A percentile compares a stretch with the other conserved stretches of the same genome.
Conservation (phyloP, 768 basidiomycete genomes). For the Tulasnella sp. region DNA sequence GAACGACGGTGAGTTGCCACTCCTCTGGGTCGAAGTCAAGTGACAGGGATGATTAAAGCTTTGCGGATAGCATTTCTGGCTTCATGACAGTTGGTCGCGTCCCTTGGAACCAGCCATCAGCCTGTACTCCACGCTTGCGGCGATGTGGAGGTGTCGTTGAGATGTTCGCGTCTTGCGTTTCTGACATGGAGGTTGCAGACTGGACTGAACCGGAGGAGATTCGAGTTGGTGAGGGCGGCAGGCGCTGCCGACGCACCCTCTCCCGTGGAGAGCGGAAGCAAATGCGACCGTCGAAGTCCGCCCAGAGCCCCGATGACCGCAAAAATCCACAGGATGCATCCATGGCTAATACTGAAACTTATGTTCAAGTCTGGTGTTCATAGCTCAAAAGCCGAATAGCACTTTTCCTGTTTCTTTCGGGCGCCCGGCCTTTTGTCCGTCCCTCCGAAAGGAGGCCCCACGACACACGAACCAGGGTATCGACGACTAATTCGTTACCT, state of each 20-base stretch:
- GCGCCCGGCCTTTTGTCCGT: not conserved
- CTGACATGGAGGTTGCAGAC: constrained; percentile 29
- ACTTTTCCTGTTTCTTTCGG: not conserved
- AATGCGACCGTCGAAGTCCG: not conserved
- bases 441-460: not conserved
- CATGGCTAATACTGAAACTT: not conserved
- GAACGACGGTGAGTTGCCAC: not conserved
- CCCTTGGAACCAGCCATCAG: not conserved
- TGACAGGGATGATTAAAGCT: not conserved
- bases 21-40: not conserved
- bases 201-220: constrained; percentile 24
- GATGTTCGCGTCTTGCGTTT: constrained; percentile 17
- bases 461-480: not conserved
- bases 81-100: not conserved
- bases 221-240: not conserved
- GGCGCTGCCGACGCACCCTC: constrained; percentile 12
- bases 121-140: not conserved
- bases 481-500: not conserved
- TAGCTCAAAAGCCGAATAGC: not conserved
- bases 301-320: not conserved
- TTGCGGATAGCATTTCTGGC: not conserved
- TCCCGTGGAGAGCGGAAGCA: not conserved
- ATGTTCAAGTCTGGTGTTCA: not conserved
- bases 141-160: not conserved
- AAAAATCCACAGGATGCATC: not conserved